Evolutionary conservation across 805 yeast species (phyloP).

Genomic region (Starmerella etchellsii): DNA sequence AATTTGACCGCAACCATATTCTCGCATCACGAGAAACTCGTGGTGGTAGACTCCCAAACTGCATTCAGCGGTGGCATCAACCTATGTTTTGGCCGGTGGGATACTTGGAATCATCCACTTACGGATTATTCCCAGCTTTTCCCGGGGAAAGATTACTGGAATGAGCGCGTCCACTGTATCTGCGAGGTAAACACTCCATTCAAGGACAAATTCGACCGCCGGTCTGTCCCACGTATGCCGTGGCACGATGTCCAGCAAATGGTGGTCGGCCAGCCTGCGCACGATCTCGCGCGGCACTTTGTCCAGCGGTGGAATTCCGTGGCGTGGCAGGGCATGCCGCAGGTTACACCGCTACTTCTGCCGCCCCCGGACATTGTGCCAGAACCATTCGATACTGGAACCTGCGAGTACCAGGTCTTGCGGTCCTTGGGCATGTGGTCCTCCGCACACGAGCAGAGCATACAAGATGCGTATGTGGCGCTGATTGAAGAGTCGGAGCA

Average conservation of each 20-base stretch:
- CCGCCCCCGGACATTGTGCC: slow-evolving; percentile 83
- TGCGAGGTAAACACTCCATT: slow-evolving; percentile 68
- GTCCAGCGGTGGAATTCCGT: slow-evolving; percentile 96
- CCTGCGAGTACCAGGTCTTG: slow-evolving; percentile 82
- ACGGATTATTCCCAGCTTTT: slow-evolving; percentile 73
- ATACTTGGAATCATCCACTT: slow-evolving; percentile 88
- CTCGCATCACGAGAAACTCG: slow-evolving; percentile 97
- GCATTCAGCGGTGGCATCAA: slow-evolving; percentile 95
- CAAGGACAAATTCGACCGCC: slow-evolving; percentile 82
- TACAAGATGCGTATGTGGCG: slow-evolving; percentile 83
- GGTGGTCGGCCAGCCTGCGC: slow-evolving; percentile 84
- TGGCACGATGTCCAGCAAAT: slow-evolving; percentile 99
- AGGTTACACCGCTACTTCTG: slow-evolving; percentile 65
- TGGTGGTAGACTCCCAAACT: slow-evolving; percentile 72
- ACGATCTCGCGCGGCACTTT: slow-evolving; percentile 86
- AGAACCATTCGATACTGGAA: slow-evolving; percentile 61
- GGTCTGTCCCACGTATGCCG: slow-evolving; percentile 82
- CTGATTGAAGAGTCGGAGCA: slow-evolving; percentile 86
- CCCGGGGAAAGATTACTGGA: slow-evolving; percentile 96
- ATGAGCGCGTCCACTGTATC: slow-evolving; percentile 90
- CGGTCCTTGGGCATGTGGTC: slow-evolving; percentile 94
- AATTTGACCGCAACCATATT: slow-evolving; percentile 82
- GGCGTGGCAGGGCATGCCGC: slow-evolving; percentile 81
- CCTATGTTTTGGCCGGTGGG: slow-evolving; percentile 88
- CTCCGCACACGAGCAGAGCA: slow-evolving; percentile 62